Evolutionary conservation across 345 rosid genomes (phyloP), one percentile per base, ranked within the genome.

Genomic region (Aegle marmelos): DNA sequence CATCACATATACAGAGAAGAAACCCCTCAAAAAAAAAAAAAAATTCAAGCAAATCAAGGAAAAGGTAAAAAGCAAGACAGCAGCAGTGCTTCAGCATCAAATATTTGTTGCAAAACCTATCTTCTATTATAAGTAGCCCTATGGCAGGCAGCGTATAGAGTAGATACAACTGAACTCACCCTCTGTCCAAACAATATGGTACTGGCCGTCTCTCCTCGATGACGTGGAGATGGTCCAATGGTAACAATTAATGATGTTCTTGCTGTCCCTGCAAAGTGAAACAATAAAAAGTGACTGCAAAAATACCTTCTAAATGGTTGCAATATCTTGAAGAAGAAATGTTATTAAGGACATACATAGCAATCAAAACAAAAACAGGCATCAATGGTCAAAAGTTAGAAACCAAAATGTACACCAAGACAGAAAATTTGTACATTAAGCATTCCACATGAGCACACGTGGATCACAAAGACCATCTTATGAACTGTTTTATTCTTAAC

Each of bases 151-250:
- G 25, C 19, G 45, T 21, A 75, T 27, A 54, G 31, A 37, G 53
- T 56, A 68, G 36, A 68, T 19, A 41, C 27, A 75, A 41, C 65
- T 70, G 39, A 83, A 71, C 90, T 53, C 80, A 91, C 97, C 92
- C 97, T 89, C 86, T 93, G 97, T 64, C 97, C 97, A 87, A 93
- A 93, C 87, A 90, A 82, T 85, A 93, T 93, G 21, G 97, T 93
- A 79, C 95, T 93, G 63, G 94, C 82, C 75, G 97, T 93, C 87
- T 93, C 97, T 87, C 95, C 97, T 79, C 95, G 90, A 76, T 93
- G 95, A 36, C 94, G 91, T 8, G 95, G 97, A 63, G 97, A 93
- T 70, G 97, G 95, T 68, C 95, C 97, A 77, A 93, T 87, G 66
- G 97, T 93, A 73, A 93, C 90, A 85, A 93, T 85, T 77, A 93